phyloP scores from a whole-genome alignment of 345 rosid genomes.

The Syzygium aromaticum region DNA sequence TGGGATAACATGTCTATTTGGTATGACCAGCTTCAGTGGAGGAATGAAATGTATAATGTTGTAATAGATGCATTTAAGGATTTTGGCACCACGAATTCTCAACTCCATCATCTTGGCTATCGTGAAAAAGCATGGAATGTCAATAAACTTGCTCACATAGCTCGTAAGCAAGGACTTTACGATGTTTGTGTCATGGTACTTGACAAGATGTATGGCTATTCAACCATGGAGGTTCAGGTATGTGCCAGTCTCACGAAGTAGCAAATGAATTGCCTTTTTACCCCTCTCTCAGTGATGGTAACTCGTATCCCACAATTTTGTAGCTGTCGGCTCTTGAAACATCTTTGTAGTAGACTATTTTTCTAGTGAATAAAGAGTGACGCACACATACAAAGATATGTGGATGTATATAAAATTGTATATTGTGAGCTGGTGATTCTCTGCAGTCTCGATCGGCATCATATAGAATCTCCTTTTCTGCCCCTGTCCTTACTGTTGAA shows the following conservation, averaged over 20 bases:
- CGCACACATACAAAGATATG: background rate
- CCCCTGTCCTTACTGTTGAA: background rate
- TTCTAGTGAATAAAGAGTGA: background rate
- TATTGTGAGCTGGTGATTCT: background rate
- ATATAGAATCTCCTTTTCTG: background rate
- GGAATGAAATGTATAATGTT: conserved; percentile 94
- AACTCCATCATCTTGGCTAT: conserved; percentile 92
- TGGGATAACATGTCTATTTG: conserved; percentile 98
- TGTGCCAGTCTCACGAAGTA: background rate
- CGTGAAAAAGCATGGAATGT: conserved; percentile 99
- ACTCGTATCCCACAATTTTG: background rate
- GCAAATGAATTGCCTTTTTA: background rate
- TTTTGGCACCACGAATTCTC: conserved; percentile 53
- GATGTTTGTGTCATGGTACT: conserved; percentile 90
- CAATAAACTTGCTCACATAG: conserved; percentile 92
- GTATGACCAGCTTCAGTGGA: conserved; percentile 98
- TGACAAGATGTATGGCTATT: conserved; percentile 97
- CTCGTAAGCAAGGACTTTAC: conserved; percentile 94
- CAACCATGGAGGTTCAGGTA: conserved; percentile 99
- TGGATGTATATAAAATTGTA: background rate
- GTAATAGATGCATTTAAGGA: conserved; percentile 96
- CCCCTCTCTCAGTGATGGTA: background rate
- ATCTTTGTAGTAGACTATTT: background rate
- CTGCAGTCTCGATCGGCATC: background rate
- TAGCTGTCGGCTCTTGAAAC: background rate